Conservation (phyloP, 2,329 filamentous ascomycete species). For the Hypoxylon sp. region DNA sequence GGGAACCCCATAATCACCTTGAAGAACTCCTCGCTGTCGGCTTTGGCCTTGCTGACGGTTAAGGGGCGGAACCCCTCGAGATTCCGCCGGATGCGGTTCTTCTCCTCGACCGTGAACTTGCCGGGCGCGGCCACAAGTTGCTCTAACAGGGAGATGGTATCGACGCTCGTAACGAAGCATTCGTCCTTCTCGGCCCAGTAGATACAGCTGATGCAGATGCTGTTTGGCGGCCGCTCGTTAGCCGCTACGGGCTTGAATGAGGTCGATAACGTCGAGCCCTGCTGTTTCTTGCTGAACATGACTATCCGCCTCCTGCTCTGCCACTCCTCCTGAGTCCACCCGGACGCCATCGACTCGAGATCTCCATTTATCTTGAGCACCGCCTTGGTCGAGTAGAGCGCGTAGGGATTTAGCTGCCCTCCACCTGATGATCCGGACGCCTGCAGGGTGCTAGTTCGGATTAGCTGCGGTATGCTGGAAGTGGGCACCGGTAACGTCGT, state of each 20-base stretch:
- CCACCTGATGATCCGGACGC: constrained; percentile 55
- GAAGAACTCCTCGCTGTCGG: constrained; percentile 97
- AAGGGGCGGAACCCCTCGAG: constrained; percentile 92
- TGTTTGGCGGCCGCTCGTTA: constrained; percentile 83
- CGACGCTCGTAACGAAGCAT: constrained; percentile 95
- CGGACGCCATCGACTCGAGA: constrained; percentile 83
- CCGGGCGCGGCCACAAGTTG: constrained; percentile 81
- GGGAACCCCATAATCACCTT: constrained; percentile 99
- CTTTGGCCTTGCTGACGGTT: constrained; percentile 92
- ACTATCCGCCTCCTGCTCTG: constrained; percentile 85
- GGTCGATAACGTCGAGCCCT: constrained; percentile 82
- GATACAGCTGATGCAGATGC: constrained; percentile 97
- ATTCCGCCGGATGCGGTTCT: constrained; percentile 96
- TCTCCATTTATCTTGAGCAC: constrained; percentile 87
- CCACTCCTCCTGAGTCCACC: constrained; percentile 87
- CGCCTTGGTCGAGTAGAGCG: constrained; percentile 86
- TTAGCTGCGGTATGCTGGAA: constrained; percentile 61
- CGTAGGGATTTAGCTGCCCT: constrained; percentile 77
- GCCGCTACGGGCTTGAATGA: constrained; percentile 83
- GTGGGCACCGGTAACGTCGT: constrained; percentile 64
- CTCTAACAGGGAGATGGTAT: constrained; percentile 95
- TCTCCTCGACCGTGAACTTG: constrained; percentile 95
- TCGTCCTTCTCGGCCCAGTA: constrained; percentile 93
- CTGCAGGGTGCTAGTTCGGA: constrained; percentile 68
- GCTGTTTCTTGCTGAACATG: constrained; percentile 85